These are phyloP conservation scores for Diaporthe ampelina DNA, from an alignment of 2,329 filamentous ascomycete genomes.

Conservation along the genomic window DNA sequence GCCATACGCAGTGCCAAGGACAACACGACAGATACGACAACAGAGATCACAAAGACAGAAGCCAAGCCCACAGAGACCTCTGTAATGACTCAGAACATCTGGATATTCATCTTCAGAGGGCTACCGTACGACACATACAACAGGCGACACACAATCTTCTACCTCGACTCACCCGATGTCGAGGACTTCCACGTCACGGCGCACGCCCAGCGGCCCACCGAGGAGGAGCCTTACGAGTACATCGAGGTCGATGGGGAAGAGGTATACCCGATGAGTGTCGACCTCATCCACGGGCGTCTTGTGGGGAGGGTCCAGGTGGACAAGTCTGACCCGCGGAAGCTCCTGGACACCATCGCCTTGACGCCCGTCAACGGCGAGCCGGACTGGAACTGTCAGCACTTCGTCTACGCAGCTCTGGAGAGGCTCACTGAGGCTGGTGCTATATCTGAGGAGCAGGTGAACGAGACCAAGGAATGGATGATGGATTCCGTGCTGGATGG, in stretches of 20 bases:
- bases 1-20: background rate
- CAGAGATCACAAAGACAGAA: too few species aligned
- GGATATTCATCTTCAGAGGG: slow-evolving; percentile 17
- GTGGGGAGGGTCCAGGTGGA: background rate
- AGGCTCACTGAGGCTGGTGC: background rate
- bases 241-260: background rate
- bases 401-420: background rate
- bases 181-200: slow-evolving; percentile 23
- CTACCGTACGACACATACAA: background rate
- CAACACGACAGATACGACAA: background rate
- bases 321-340: background rate
- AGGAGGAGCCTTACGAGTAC: background rate
- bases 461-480: slow-evolving; percentile 11
- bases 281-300: background rate
- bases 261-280: background rate
- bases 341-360: slow-evolving; percentile 12
- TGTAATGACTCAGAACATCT: background rate
- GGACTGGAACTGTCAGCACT: slow-evolving; percentile 20
- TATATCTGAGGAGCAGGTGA: background rate
- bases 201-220: slow-evolving; percentile 16
- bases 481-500: slow-evolving; percentile 19
- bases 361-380: slow-evolving; percentile 20
- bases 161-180: slow-evolving; percentile 24
- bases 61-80: background rate
- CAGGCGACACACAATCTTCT: slow-evolving; percentile 5